Base-by-base conservation (phyloP, 2,329 filamentous ascomycete genomes). In the Ceratocystis smalleyi region DNA sequence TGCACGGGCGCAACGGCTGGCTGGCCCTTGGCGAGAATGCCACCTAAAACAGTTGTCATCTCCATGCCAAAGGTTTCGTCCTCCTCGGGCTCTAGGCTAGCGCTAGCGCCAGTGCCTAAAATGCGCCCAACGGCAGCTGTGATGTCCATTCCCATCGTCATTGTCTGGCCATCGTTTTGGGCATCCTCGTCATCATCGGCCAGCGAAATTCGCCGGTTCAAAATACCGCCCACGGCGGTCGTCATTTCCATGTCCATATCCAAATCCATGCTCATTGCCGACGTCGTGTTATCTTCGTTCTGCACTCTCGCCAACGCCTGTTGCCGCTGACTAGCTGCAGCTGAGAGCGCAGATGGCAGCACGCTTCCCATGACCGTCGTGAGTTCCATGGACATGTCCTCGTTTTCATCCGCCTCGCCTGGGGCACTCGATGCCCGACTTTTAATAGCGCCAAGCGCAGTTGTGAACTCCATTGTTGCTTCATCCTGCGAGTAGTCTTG, bases 171-270 rank as follows among this genome's bases (percentile, higher is more conserved):
- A 1, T 67, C 69, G 19, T 65, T 32, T 6, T 71, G 67, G 19
- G 60, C 60, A 17, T 67, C 68, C 45, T 40, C 68, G 49, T 30
- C 65, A 64, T 43, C 30, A 45, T 61, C 80, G 74, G 12, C 77
- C 77, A 63, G 79, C 68, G 15, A 75, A 75, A n/a, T 71, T 73
- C 5, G 77, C 79, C 45, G 62, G 30, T 62, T 64, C 19, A 96
- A 74, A 63, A 97, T 96, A 1, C 86, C 83, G 5, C 92, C 92
- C 62, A 95, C 78, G 7, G 84, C 89, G 63, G 83, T 83, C 1
- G 92, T 96, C 8, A 96, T 89, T 70, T 97, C 92, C 92, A 97
- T 96, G 27, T 89, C 94, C 79, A 95, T 86, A 45, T 91, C 89
- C 79, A 95, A 86, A 43, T 91, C 89, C 71, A 86, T 81, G 35